Evolutionary conservation across 192 early-diverging fungal species (phyloP).

Genomic region (Coemansia sp.): DNA sequence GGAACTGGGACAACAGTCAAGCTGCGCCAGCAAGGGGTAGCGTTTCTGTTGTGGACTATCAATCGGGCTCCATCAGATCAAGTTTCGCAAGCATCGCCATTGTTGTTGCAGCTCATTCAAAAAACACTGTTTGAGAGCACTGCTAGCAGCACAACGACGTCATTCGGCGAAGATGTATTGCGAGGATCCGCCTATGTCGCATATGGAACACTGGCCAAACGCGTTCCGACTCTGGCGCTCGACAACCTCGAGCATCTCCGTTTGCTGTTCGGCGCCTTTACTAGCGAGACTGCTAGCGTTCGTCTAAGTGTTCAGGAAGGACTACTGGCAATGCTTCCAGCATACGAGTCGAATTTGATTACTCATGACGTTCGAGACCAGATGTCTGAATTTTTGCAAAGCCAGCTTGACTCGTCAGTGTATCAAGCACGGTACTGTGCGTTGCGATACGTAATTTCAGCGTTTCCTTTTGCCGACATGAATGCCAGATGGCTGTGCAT

Average conservation of each 20-base stretch:
- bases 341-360: conserved; percentile 48
- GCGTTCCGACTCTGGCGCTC: conserved; percentile 67
- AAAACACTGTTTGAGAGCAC: conserved; percentile 38
- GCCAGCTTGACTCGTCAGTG: conserved; percentile 46
- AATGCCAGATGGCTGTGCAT: conserved; percentile 65
- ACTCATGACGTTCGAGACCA: conserved; percentile 9
- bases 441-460: conserved; percentile 59
- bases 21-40: conserved; percentile 70
- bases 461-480: conserved; percentile 58
- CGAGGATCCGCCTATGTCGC: conserved; percentile 86
- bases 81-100: conserved; percentile 62
- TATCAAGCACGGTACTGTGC: conserved; percentile 62
- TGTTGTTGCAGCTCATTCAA: conserved; percentile 68
- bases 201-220: conserved; percentile 69
- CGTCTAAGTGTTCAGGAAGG: conserved; percentile 80
- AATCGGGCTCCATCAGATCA: conserved; percentile 59
- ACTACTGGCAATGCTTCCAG: conserved; percentile 70
- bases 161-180: conserved; percentile 59
- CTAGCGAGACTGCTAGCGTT: conserved; percentile 54
- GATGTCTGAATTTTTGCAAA: conserved; percentile 56
- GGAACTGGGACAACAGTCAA: conserved; percentile 61
- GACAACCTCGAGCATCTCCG: conserved; percentile 61
- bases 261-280: conserved; percentile 69
- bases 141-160: neutral
- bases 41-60: conserved; percentile 87